Evolutionary conservation across 306 rosid genomes (phyloP).

Genomic region (Phaseolus lunatus): DNA sequence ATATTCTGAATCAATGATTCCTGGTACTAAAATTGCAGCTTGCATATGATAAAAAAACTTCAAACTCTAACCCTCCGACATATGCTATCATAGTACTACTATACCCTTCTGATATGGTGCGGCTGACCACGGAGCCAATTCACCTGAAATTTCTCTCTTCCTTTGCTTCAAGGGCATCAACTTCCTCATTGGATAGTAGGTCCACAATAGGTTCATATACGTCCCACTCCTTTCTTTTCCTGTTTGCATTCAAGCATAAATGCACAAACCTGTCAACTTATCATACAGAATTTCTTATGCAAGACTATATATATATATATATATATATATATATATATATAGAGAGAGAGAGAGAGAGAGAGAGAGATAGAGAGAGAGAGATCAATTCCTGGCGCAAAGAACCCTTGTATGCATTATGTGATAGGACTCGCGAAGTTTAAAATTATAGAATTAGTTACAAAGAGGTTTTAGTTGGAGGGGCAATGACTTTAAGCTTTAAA

Average conservation of each 20-base stretch:
- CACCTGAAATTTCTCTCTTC: constrained; percentile 81
- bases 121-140: constrained; percentile 27
- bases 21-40: not conserved
- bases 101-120: constrained; percentile 13
- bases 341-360: too few species aligned
- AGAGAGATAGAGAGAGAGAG: too few species aligned
- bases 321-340: too few species aligned
- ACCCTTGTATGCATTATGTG: not conserved
- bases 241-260: constrained; percentile 56
- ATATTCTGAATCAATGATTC: constrained; percentile 4
- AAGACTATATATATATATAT: not conserved
- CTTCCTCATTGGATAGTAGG: constrained; percentile 90
- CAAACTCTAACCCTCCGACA: not conserved
- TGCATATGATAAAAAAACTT: constrained; percentile 5
- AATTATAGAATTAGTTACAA: not conserved
- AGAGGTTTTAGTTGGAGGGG: not conserved
- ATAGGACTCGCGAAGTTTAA: not conserved
- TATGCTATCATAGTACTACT: not conserved
- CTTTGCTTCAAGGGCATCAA: constrained; percentile 92
- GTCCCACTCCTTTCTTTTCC: constrained; percentile 99
- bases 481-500: not conserved
- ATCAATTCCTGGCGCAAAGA: not conserved
- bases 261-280: constrained; percentile 33
- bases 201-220: constrained; percentile 91
- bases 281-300: not conserved